Conservation (phyloP, 805 yeast species). For the Hanseniaspora taiwanica region DNA sequence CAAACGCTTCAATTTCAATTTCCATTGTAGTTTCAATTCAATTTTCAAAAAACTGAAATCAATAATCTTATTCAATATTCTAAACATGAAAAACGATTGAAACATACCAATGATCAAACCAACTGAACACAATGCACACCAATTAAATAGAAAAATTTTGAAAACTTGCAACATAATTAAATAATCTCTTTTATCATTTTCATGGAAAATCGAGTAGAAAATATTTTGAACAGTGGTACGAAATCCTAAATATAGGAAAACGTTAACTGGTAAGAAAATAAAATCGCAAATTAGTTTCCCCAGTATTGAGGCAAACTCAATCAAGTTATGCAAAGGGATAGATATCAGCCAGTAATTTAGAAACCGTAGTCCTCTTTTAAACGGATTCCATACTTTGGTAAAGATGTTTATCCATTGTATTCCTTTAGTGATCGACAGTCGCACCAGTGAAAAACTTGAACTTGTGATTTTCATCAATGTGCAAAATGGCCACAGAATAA, state of each 20-base stretch:
- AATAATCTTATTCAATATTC: neutral
- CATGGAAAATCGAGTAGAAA: neutral
- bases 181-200: neutral
- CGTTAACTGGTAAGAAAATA: neutral
- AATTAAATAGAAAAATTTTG: neutral
- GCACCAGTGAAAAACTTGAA: too few species aligned
- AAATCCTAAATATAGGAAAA: neutral
- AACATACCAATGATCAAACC: too few species aligned
- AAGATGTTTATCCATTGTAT: too few species aligned
- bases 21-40: neutral
- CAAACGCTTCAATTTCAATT: too few species aligned
- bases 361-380: too few species aligned
- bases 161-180: neutral
- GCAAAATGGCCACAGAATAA: too few species aligned
- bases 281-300: neutral
- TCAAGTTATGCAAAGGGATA: neutral
- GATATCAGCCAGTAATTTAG: neutral
- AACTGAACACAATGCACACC: neutral
- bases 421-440: too few species aligned
- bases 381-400: too few species aligned
- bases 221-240: neutral
- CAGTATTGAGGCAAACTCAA: neutral
- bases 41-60: neutral
- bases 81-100: too few species aligned
- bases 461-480: too few species aligned